phyloP scores from a whole-genome alignment of 169 alveolate species.

The Plasmodium reichenowi region DNA sequence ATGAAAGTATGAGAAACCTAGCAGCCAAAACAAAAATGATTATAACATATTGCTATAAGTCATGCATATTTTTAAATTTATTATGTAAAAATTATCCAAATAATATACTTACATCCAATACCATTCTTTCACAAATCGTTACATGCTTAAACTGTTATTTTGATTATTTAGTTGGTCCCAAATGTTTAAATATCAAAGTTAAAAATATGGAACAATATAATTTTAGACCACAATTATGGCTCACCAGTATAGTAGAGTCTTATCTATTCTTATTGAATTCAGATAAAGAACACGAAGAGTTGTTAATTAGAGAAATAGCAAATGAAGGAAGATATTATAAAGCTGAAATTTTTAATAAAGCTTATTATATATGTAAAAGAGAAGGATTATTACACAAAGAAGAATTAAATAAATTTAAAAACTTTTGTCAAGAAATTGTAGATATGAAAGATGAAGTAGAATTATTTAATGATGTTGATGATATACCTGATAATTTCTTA shows the following conservation, averaged over 20 bases:
- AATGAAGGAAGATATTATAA: slow-evolving; percentile 88
- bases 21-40: slow-evolving; percentile 81
- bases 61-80: slow-evolving; percentile 83
- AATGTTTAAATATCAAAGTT: slow-evolving; percentile 90
- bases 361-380: slow-evolving; percentile 85
- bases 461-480: slow-evolving; percentile 78
- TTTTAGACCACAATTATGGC: slow-evolving; percentile 89
- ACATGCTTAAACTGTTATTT: slow-evolving; percentile 91
- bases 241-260: slow-evolving; percentile 83
- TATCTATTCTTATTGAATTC: slow-evolving; percentile 78
- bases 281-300: slow-evolving; percentile 48
- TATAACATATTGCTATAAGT: slow-evolving; percentile 82
- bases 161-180: slow-evolving; percentile 91
- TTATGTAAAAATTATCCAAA: slow-evolving; percentile 83
- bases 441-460: slow-evolving; percentile 77
- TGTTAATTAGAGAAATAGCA: slow-evolving; percentile 75
- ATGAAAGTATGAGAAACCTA: slow-evolving; percentile 79
- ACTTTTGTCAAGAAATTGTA: slow-evolving; percentile 66
- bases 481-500: slow-evolving; percentile 92
- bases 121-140: slow-evolving; percentile 88
- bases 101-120: slow-evolving; percentile 81
- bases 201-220: slow-evolving; percentile 89
- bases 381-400: slow-evolving; percentile 81
- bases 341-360: slow-evolving; percentile 83
- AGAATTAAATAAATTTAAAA: slow-evolving; percentile 78